Base-by-base conservation (phyloP, 176 grass and related monocot species). In the Carex cristatella region DNA sequence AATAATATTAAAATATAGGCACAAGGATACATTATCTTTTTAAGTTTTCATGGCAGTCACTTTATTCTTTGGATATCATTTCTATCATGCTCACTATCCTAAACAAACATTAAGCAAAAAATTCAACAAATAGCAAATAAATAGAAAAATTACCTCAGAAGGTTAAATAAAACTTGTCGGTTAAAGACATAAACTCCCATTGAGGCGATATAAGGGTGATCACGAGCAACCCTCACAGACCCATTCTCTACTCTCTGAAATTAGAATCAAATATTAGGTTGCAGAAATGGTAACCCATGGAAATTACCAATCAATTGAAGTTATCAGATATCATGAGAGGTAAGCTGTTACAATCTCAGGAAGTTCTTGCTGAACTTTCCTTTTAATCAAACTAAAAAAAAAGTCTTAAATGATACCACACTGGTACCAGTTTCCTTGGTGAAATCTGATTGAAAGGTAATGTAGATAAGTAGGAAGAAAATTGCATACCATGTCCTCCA, bases 151-250 rank as follows among this genome's bases (percentile, higher is more conserved):
- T 93, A 93, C 91, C 80, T 91, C n/a, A 97, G 91, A 79, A 97
- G 77, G 37, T 91, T 84, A 65, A 91, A 78, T 46, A 97, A 86
- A 28, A 82, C 57, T 42, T 97, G 84, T 85, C 86, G 86, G 86
- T 88, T 97, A 35, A 97, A 97, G 61, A 93, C 86, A 81, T 97
- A 97, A 67, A 97, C 88, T 35, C 91, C 94, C 94, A 90, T 97
- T n/a, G 91, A 97, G 61, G 94, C 91, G 23, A 97, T 90, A 63
- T 90, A 97, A 1, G 89, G 89, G 63, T 88, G 79, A 81, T 87
- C 85, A 9, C 65, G 19, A 60, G 83, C 82, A 51, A 87, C 58
- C 61, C 86, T 87, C 38, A 90, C 87, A 7, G 88, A 91, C 38
- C 49, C 85, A 61, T 85, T 90, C 9, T 87, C 94, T 32, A 80